Percentiles rank a stretch among this genome's conserved stretches.
Conservation (phyloP, 2,329 filamentous ascomycete species). For the Colletotrichum lentis region DNA sequence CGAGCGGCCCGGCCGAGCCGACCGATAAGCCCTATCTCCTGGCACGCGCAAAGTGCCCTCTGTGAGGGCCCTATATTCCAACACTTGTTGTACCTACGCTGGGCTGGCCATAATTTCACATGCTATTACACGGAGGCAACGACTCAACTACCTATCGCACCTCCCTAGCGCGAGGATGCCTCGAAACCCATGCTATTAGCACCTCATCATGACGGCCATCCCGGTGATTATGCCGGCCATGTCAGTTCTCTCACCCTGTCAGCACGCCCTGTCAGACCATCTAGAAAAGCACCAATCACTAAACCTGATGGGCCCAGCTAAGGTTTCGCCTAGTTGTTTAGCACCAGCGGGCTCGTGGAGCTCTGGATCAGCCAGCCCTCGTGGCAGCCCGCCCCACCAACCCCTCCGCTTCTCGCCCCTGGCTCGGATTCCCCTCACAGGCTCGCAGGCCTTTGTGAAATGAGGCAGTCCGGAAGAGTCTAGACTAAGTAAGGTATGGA, state of each 20-base stretch:
- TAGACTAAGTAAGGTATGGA: background rate
- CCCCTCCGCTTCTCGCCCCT: background rate
- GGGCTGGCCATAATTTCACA: too few relatives aligned
- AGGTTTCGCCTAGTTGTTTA: conserved; percentile 27
- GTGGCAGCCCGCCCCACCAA: conserved; percentile 16
- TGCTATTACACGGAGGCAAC: too few relatives aligned
- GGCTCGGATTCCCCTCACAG: background rate
- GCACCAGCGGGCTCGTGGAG: conserved; percentile 17
- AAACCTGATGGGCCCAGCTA: background rate
- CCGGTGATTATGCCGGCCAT: background rate
- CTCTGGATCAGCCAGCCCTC: conserved; percentile 23
- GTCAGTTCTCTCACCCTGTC: conserved; percentile 2
- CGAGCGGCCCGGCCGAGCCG: too few relatives aligned
- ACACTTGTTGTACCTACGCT: too few relatives aligned
- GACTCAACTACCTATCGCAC: background rate
- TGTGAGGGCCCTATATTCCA: too few relatives aligned
- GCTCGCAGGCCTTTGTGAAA: background rate
- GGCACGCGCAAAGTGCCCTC: too few relatives aligned
- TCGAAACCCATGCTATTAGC: background rate
- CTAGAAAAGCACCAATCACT: conserved; percentile 6
- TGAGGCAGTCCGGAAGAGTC: background rate
- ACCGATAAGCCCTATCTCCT: too few relatives aligned
- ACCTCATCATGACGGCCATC: background rate
- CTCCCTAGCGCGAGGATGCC: background rate
- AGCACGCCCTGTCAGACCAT: background rate